A percentile compares a stretch with the other conserved stretches of the same genome.
phyloP scores from a whole-genome alignment of 148 eudicot genomes.

The Rhododendron henanense region DNA sequence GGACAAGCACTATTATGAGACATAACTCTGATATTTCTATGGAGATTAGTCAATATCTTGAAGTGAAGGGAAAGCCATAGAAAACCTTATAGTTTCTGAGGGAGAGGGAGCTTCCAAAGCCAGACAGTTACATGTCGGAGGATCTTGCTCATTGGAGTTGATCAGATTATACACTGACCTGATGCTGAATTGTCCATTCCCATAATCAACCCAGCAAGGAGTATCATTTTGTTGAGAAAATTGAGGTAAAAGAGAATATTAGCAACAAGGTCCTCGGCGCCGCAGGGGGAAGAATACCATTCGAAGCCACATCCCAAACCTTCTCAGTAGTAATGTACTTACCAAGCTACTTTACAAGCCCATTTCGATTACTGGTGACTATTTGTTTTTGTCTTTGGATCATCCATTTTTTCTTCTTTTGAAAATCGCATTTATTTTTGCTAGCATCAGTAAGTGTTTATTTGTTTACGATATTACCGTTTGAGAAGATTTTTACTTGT shows the following conservation, averaged over 20 bases:
- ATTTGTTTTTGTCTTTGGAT: neutral
- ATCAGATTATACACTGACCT: no score
- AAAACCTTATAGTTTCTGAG: neutral
- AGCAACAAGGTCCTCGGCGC: no score
- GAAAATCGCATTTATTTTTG: neutral
- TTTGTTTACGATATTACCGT: neutral
- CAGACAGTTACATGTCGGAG: neutral
- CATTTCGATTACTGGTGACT: neutral
- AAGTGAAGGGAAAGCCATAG: neutral
- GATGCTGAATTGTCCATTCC: no score
- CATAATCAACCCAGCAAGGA: no score
- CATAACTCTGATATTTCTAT: neutral
- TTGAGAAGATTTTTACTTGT: neutral
- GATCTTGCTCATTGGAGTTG: neutral
- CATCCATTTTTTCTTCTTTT: neutral
- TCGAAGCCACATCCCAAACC: no score
- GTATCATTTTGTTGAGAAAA: no score
- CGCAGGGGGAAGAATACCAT: no score
- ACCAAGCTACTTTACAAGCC: neutral
- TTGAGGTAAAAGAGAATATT: no score
- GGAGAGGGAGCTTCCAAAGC: neutral
- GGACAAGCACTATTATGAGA: neutral
- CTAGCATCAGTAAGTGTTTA: neutral
- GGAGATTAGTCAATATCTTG: neutral
- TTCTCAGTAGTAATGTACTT: no score